phyloP scores from a whole-genome alignment of 2,329 filamentous ascomycete species.

The Ascocoryne sarcoides region DNA sequence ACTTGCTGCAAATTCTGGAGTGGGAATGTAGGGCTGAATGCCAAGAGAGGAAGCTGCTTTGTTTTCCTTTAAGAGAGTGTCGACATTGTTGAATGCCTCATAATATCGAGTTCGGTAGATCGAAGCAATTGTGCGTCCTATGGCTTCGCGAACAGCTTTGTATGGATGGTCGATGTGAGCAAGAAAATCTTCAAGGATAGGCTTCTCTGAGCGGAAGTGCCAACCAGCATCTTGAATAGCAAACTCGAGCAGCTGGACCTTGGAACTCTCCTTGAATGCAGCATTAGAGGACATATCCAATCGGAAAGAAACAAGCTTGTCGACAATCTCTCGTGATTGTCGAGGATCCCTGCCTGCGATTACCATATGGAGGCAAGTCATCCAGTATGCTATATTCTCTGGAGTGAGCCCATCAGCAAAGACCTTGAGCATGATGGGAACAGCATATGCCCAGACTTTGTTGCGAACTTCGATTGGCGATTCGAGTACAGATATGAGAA shows the following conservation, averaged over 20 bases:
- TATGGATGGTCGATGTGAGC: constrained; percentile 93
- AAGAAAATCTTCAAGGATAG: constrained; percentile 83
- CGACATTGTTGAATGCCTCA: constrained; percentile 80
- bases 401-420: constrained; percentile 90
- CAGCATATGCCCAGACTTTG: constrained; percentile 78
- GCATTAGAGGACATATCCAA: constrained; percentile 93
- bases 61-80: constrained; percentile 67
- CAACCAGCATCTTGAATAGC: constrained; percentile 82
- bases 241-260: constrained; percentile 85
- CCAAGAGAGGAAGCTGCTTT: constrained; percentile 75
- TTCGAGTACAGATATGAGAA: constrained; percentile 75
- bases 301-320: constrained; percentile 74
- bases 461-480: constrained; percentile 65
- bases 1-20: constrained; percentile 61
- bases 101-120: constrained; percentile 90
- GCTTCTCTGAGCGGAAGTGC: constrained; percentile 89
- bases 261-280: constrained; percentile 97
- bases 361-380: constrained; percentile 83
- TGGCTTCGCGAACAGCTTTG: constrained; percentile 91
- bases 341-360: constrained; percentile 85
- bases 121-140: constrained; percentile 78
- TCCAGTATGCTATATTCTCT: constrained; percentile 92
- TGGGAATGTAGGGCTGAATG: constrained; percentile 72
- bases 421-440: constrained; percentile 77
- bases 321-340: constrained; percentile 75